Base-by-base conservation (phyloP, 495 filamentous ascomycete genomes). In the Penicillium turbatum region DNA sequence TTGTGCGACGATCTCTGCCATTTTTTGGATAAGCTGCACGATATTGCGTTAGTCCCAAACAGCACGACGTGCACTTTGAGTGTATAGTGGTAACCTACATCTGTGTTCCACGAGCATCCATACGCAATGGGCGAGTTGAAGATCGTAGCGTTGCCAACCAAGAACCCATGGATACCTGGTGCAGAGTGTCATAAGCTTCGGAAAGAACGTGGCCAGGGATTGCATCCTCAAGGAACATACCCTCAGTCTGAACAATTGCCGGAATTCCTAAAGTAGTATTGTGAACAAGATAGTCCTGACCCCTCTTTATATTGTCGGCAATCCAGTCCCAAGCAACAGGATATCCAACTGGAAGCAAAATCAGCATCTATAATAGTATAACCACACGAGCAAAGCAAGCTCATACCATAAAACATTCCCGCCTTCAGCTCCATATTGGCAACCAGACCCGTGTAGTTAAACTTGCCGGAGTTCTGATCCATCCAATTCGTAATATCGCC, bases 51-150 rank as follows among this genome's bases (percentile, higher is more conserved):
- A 47, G 30, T 19, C 0, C 10, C 19, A 10, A 12, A 27, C 24
- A 13, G 3, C 38, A 5, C 36, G 12, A 12, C 2, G 21, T 24
- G 4, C 21, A 24, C 2, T 24, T 24, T 24, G 21, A 24, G 2
- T 24, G 9, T 24, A 11, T 13, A 5, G 11, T 24, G 13, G 19
- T 21, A 1, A 51, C 56, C 46, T 55, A 72, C 71, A 24, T 71
- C 71, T 2, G 74, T 76, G 48, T 88, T 84, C 59, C 79, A 87
- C 5, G 85, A 83, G 63, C 82, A 86, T 15, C 80, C 84, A 57
- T 86, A 79, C 16, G 71, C 84, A 63, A 89, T 88, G 0, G 85
- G 84, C 4, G 82, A 86, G 60, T 88, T 87, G 75, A 86, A 88
- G 43, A 89, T 87, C 0, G 85, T 87, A 11, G 85, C 85, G 69